Base-by-base conservation (phyloP, 345 rosid genomes). In the Sisymbrium irio region DNA sequence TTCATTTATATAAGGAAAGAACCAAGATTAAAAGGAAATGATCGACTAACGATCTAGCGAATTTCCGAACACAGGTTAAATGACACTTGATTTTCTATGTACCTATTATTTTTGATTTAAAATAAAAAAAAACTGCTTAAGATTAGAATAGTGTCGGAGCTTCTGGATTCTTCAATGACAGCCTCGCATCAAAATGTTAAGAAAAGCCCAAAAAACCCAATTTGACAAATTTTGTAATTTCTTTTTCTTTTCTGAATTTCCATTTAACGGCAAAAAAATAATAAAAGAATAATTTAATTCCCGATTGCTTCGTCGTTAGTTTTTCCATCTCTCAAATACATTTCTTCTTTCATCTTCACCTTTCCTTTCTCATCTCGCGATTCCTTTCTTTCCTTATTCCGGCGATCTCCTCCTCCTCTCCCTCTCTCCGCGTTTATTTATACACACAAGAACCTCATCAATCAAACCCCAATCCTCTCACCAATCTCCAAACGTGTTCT, bases 261-360 rank as follows among this genome's bases (percentile, higher is more conserved):
- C 30, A 7, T 56, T 36, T 42, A 15, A 30, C 33, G 39, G 8
- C 22, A 51, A 5, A n/a, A 51, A 5, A n/a, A n/a, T 2, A n/a
- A 35, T 1, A 13, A 42, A 27, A 8, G 9, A 14, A 25, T 4
- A 6, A 3, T 33, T 57, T 22, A 35, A 37, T 18, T 50, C 27
- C 6, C 39, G 40, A 36, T 61, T 71, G 53, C 75, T 1, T 71
- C 41, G 68, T 61, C 60, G 7, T 37, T 27, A 61, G 22, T 61
- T 47, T 61, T n/a, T 13, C 68, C n/a, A 10, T 61, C 41, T 46
- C 47, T 12, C 51, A 59, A 59, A 22, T 22, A 22, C 11, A 3
- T 37, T 36, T 7, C 61, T 7, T 20, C n/a, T 25, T 44, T 39
- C 18, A 20, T 35, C 20, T 7, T 15, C 28, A 0, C 35, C 7